Evolutionary conservation across 169 alveolate genomes (phyloP), one percentile per base, ranked within the genome.

Genomic region (Cystoisospora suis): DNA sequence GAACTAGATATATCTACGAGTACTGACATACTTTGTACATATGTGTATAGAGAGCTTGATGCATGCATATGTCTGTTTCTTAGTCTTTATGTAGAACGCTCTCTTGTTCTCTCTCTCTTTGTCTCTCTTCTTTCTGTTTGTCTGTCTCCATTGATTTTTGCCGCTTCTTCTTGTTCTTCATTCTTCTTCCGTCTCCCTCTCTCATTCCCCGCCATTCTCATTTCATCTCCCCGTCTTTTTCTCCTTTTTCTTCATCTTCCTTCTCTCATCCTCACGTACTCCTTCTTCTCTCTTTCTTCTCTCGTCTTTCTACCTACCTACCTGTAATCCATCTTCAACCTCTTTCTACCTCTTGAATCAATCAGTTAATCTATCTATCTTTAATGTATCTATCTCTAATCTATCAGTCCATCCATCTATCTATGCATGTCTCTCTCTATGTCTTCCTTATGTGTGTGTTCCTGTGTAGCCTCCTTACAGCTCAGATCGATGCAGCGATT

Each of bases 401-500:
- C 23, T 12, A 53, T 53, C 29, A 15, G 65, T 53, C 12, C 23
- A 53, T 53, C 12, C 65, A 53, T 53, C 12, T 53, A 12, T 53
- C 12, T 53, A 53, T 53, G 36, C 23, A 53, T 23, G 65, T 53
- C 29, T 23, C 65, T 53, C 65, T 53, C 65, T 23, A 23, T 53
- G 12, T 15, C 65, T 53, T 53, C 27, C 80, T 2, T 23, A 29
- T 69, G 34, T 69, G 80, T 29, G n/a, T 72, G 42, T 61, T 23
- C 58, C 27, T 61, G 9, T 42, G 44, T 83, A 95, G 96, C n/a
- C 91, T 96, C 75, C 89, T 96, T 53, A 94, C 97, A 81, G 96
- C 95, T 45, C 98, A 96, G 90, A 96, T 96, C 42, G 98, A 96
- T 89, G 98, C 98, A 0, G 98, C 98, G 46, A 95, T 96, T 81